phyloP scores from a whole-genome alignment of 192 early-diverging fungal genomes.

The Rhizophagus sp. region DNA sequence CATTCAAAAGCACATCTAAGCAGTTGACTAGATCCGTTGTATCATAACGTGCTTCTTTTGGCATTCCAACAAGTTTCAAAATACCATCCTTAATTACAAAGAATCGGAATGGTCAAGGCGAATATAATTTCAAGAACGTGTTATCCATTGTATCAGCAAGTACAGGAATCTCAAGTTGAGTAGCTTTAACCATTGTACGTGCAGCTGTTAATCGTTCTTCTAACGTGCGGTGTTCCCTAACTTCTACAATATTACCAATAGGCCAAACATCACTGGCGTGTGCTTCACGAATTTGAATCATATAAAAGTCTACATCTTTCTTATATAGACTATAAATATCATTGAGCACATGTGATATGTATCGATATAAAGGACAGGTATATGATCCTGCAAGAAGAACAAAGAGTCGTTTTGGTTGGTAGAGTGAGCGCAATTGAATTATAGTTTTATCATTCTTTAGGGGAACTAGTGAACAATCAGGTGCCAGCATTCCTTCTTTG shows the following conservation, averaged over 20 bases:
- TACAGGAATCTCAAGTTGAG: constrained; percentile 10
- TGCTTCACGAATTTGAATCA: constrained; percentile 31
- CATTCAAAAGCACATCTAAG: constrained; percentile 11
- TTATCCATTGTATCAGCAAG: constrained; percentile 24
- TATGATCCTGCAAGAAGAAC: constrained; percentile 27
- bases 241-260: constrained; percentile 21
- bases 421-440: background rate
- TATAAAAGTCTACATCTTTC: constrained; percentile 11
- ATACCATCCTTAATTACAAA: constrained; percentile 19
- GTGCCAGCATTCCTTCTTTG: constrained; percentile 23
- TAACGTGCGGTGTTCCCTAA: constrained; percentile 13
- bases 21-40: constrained; percentile 15
- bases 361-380: constrained; percentile 26
- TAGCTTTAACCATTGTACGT: constrained; percentile 17
- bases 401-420: background rate
- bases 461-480: constrained; percentile 12
- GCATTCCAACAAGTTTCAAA: constrained; percentile 26
- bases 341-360: constrained; percentile 25
- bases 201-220: constrained; percentile 11
- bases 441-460: background rate
- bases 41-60: constrained; percentile 25
- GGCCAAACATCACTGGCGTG: constrained; percentile 24
- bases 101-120: constrained; percentile 22
- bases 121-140: constrained; percentile 11
- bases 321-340: constrained; percentile 14